Evolutionary conservation across 176 grass and related monocot genomes (phyloP).

Genomic region (Lolium multiflorum): DNA sequence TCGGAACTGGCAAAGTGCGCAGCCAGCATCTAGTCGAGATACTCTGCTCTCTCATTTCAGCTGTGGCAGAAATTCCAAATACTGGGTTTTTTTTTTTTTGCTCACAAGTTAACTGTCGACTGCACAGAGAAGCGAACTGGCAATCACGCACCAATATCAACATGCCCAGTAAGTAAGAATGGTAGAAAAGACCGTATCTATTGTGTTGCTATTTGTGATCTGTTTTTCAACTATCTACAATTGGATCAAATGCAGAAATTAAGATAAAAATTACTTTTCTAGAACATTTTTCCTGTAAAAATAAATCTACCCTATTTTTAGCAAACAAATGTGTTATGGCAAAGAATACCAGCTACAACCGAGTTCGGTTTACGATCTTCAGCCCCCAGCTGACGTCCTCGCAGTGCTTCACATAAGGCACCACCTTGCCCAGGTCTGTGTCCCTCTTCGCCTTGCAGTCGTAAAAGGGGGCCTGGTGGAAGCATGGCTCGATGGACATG

Average conservation of each 20-base stretch:
- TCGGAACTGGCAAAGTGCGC: too few relatives aligned
- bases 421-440: constrained; percentile 54
- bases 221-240: constrained; percentile 50
- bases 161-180: not conserved
- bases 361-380: constrained; percentile 73
- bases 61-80: too few relatives aligned
- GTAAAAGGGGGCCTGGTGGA: constrained; percentile 58
- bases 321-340: not conserved
- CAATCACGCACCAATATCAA: not conserved
- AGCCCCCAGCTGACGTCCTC: constrained; percentile 76
- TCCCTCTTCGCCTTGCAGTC: constrained; percentile 65
- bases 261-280: not conserved
- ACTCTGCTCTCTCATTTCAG: too few relatives aligned
- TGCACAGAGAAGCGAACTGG: not conserved
- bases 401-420: constrained; percentile 66
- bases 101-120: not conserved
- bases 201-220: not conserved
- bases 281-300: not conserved
- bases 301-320: constrained; percentile 41
- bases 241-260: constrained; percentile 34
- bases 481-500: constrained; percentile 85
- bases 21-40: too few relatives aligned
- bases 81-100: too few relatives aligned
- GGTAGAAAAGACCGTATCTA: not conserved
- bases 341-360: constrained; percentile 27